phyloP scores from a whole-genome alignment of 495 filamentous ascomycete genomes.

The Penicillium canescens region DNA sequence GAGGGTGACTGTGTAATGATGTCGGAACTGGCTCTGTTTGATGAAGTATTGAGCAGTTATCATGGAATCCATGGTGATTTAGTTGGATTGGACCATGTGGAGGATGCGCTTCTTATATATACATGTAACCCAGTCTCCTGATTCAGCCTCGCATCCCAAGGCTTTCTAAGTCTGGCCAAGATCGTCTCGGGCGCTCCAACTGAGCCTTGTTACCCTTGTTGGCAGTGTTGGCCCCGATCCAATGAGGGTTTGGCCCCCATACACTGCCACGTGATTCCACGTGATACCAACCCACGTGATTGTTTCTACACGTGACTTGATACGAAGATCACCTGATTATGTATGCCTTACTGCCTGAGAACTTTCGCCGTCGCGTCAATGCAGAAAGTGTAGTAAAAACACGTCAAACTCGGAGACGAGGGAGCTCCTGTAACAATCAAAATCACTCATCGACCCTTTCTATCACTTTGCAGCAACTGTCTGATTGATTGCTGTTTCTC shows the following conservation, averaged over 20 bases:
- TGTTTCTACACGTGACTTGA: not conserved
- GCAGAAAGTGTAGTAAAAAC: slow-evolving; percentile 10
- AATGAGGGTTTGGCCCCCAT: not conserved
- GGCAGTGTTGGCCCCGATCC: too few relatives aligned
- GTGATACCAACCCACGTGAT: too few relatives aligned
- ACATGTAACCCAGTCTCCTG: too few relatives aligned
- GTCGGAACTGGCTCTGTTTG: slow-evolving; percentile 26
- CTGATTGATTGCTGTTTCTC: slow-evolving; percentile 3
- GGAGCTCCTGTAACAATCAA: not conserved
- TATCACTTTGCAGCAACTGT: not conserved
- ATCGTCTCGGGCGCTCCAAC: too few relatives aligned
- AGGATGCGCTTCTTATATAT: too few relatives aligned
- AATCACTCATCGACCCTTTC: not conserved
- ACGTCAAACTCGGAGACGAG: slow-evolving; percentile 1
- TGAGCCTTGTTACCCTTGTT: too few relatives aligned
- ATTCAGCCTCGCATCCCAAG: not conserved
- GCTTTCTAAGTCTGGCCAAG: not conserved
- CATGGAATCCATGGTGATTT: slow-evolving; percentile 5
- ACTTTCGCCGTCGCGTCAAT: slow-evolving; percentile 10
- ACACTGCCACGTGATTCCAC: not conserved
- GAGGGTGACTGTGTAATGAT: slow-evolving; percentile 29
- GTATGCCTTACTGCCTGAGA: slow-evolving; percentile 3
- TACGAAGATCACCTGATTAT: not conserved
- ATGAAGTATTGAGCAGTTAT: slow-evolving; percentile 15
- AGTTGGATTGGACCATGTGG: not conserved